phyloP scores from a whole-genome alignment of 768 basidiomycete species.

The Phylloporus arenicola region DNA sequence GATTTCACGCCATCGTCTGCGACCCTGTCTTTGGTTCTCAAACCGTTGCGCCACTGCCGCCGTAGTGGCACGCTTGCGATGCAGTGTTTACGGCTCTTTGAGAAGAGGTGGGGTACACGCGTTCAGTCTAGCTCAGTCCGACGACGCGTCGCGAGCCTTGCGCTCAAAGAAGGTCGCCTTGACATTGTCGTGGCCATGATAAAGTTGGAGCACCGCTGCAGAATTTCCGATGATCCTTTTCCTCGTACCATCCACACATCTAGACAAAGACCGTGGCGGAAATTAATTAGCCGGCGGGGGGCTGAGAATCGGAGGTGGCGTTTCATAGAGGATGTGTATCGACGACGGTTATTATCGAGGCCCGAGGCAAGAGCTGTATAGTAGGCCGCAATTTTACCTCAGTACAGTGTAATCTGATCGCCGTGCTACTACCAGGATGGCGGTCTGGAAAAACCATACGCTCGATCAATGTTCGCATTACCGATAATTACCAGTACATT shows the following conservation, averaged over 20 bases:
- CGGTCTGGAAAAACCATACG: background rate
- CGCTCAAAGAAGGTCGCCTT: conserved; percentile 58
- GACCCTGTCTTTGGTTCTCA: conserved; percentile 56
- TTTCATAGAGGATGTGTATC: conserved; percentile 21
- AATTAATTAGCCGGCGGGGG: conserved; percentile 23
- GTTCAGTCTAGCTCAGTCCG: conserved; percentile 56
- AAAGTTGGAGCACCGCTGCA: conserved; percentile 12
- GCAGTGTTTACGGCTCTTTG: conserved; percentile 41
- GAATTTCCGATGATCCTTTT: conserved; percentile 1
- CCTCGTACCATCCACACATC: conserved; percentile 7
- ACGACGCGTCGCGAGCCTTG: conserved; percentile 52
- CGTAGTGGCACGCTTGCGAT: conserved; percentile 53
- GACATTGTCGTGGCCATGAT: conserved; percentile 39
- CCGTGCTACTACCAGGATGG: background rate
- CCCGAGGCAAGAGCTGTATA: background rate
- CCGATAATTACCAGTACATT: conserved; percentile 19
- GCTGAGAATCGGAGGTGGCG: conserved; percentile 29
- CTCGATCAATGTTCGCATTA: conserved; percentile 16
- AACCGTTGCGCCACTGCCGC: conserved; percentile 42
- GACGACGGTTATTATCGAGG: conserved; percentile 7
- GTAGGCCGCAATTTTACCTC: background rate
- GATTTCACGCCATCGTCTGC: conserved; percentile 50
- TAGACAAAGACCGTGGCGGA: conserved; percentile 20
- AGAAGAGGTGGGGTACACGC: conserved; percentile 48
- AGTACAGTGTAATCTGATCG: background rate